These are phyloP conservation scores for Abrus pulchellus DNA, from an alignment of 306 rosid genomes.

Conservation along the genomic window DNA sequence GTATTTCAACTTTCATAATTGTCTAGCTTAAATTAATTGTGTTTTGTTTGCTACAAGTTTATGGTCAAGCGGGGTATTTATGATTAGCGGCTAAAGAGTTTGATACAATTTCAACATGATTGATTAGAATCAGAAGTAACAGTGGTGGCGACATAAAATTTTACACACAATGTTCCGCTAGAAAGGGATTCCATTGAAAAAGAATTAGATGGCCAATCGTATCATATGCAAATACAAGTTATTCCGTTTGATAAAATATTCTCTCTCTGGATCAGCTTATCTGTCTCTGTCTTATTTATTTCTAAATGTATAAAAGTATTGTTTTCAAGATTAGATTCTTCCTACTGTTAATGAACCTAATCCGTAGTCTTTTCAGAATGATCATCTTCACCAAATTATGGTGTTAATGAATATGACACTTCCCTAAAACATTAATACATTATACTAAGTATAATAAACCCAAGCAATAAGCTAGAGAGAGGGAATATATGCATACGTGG, in stretches of 20 bases:
- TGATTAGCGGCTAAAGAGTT: conserved; percentile 30
- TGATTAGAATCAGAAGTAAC: conserved; percentile 42
- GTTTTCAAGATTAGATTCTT: conserved; percentile 47
- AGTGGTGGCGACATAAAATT: conserved; percentile 16
- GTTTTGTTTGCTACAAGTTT: conserved; percentile 9
- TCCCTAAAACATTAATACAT: conserved; percentile 32
- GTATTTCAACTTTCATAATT: conserved; percentile 1
- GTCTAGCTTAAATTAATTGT: not conserved
- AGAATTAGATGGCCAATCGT: conserved; percentile 28
- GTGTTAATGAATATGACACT: conserved; percentile 47
- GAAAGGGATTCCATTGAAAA: conserved; percentile 32
- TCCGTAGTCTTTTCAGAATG: conserved; percentile 48
- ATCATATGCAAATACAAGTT: conserved; percentile 37
- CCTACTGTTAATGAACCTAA: conserved; percentile 47
- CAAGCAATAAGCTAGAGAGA: not conserved
- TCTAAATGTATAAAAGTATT: conserved; percentile 19
- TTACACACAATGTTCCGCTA: conserved; percentile 32
- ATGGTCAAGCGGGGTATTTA: conserved; percentile 18
- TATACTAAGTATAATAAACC: conserved; percentile 3
- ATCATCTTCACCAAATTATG: conserved; percentile 47
- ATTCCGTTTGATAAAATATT: conserved; percentile 33
- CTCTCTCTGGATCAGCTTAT: conserved; percentile 27
- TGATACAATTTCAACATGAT: conserved; percentile 30
- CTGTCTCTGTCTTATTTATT: conserved; percentile 32
- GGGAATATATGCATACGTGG: conserved; percentile 24